Conservation (phyloP, 768 basidiomycete genomes). For the Amanita phalloides region DNA sequence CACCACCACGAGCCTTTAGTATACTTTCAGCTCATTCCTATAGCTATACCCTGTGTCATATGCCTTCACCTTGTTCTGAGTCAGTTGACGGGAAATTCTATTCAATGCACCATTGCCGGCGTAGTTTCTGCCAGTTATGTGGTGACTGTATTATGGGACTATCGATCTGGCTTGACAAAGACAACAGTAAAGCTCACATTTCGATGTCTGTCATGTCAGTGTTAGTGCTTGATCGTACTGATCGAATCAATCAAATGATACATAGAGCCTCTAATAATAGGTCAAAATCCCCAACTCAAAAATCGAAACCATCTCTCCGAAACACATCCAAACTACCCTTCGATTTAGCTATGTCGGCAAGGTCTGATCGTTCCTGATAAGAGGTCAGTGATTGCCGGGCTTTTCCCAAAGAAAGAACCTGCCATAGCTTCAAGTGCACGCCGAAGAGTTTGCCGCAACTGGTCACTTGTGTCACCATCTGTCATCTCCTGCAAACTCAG, state of each 20-base stretch:
- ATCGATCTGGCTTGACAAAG: neutral
- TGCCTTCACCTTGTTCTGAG: slow-evolving; percentile 59
- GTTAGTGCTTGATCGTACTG: neutral
- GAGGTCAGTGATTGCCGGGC: slow-evolving; percentile 4
- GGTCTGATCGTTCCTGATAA: slow-evolving; percentile 63
- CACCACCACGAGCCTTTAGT: slow-evolving; percentile 41
- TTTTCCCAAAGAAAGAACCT: slow-evolving; percentile 11
- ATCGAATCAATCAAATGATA: too few species aligned
- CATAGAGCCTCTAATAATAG: neutral
- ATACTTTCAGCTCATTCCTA: neutral
- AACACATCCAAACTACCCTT: slow-evolving; percentile 63
- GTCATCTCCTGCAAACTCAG: slow-evolving; percentile 67
- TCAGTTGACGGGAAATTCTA: slow-evolving; percentile 63
- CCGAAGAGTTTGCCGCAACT: slow-evolving; percentile 85
- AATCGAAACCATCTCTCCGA: slow-evolving; percentile 82
- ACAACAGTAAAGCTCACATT: slow-evolving; percentile 10
- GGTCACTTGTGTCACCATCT: slow-evolving; percentile 63
- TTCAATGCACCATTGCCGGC: slow-evolving; percentile 37
- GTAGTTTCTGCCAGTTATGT: neutral
- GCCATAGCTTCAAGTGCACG: slow-evolving; percentile 79
- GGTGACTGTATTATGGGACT: neutral
- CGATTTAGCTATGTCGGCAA: slow-evolving; percentile 65
- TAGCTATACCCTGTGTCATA: neutral
- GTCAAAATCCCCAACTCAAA: slow-evolving; percentile 27
- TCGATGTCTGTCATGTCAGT: slow-evolving; percentile 3